These are phyloP conservation scores for Calonectria leucothoes DNA, from an alignment of 2,329 filamentous ascomycete genomes.

Conservation along the genomic window DNA sequence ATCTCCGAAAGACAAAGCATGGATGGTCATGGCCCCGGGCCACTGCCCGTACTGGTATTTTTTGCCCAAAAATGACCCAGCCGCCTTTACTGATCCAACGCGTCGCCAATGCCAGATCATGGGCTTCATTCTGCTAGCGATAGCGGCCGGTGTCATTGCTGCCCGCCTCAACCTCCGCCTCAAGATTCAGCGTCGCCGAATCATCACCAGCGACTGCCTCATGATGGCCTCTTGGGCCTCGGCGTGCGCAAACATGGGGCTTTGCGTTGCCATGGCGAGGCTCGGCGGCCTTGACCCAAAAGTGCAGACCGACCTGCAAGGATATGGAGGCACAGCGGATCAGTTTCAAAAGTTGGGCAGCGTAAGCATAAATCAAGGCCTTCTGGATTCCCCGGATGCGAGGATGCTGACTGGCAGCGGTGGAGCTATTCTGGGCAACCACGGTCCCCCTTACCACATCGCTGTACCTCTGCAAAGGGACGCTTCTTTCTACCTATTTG, in stretches of 20 bases:
- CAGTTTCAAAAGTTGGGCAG: background rate
- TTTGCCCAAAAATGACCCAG: background rate
- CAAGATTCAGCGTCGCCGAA: constrained; percentile 19
- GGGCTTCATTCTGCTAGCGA: background rate
- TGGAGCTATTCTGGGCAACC: constrained; percentile 23
- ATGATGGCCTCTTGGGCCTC: constrained; percentile 26
- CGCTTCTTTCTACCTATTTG: constrained; percentile 23
- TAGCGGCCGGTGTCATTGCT: background rate
- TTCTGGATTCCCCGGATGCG: too few relatives aligned
- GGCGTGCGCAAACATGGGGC: background rate
- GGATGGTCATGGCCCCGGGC: background rate
- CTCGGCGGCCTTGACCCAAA: constrained; percentile 24
- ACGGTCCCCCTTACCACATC: constrained; percentile 16
- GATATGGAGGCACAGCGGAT: background rate
- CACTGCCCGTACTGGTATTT: background rate
- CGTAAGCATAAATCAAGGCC: background rate
- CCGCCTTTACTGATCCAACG: background rate
- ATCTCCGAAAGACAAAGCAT: background rate
- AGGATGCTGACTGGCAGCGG: background rate
- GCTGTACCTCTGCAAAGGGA: constrained; percentile 28
- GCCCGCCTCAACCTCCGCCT: constrained; percentile 31
- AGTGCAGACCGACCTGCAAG: background rate
- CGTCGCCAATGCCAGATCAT: background rate
- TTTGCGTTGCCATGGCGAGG: constrained; percentile 9
- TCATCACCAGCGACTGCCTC: constrained; percentile 15